Evolutionary conservation across 768 basidiomycete genomes (phyloP).

Genomic region (Collybia mongolica): DNA sequence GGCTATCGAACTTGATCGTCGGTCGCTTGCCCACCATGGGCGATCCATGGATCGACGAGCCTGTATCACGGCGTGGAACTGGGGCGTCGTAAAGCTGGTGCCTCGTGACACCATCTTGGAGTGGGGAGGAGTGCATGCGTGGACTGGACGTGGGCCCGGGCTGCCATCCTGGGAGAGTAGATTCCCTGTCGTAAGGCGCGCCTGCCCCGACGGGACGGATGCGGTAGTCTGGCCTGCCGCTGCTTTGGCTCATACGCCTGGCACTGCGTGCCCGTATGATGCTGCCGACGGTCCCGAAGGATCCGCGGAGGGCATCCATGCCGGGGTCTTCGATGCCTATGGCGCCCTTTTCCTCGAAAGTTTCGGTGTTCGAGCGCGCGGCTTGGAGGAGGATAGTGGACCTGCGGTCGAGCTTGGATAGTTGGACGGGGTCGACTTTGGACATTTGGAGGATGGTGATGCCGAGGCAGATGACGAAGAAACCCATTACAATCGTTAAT

Average conservation of each 20-base stretch:
- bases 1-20: constrained; percentile 75
- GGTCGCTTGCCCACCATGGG: constrained; percentile 39
- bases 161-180: constrained; percentile 12
- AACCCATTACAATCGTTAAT: constrained; percentile 88
- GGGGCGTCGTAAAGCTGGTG: constrained; percentile 91
- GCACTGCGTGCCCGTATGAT: constrained; percentile 74
- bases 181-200: constrained; percentile 30
- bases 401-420: constrained; percentile 81
- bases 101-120: constrained; percentile 58
- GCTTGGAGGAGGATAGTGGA: constrained; percentile 91
- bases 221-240: constrained; percentile 28
- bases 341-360: constrained; percentile 64
- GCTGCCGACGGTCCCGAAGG: constrained; percentile 88
- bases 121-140: neutral
- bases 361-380: constrained; percentile 68
- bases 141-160: neutral
- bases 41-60: constrained; percentile 31
- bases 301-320: constrained; percentile 87
- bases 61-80: constrained; percentile 50
- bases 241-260: constrained; percentile 49
- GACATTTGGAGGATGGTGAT: constrained; percentile 96
- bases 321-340: constrained; percentile 84
- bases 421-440: constrained; percentile 83
- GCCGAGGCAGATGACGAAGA: constrained; percentile 87
- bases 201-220: constrained; percentile 34